These are phyloP conservation scores for Corymbia maculata DNA, from an alignment of 345 rosid genomes.

Conservation along the genomic window DNA sequence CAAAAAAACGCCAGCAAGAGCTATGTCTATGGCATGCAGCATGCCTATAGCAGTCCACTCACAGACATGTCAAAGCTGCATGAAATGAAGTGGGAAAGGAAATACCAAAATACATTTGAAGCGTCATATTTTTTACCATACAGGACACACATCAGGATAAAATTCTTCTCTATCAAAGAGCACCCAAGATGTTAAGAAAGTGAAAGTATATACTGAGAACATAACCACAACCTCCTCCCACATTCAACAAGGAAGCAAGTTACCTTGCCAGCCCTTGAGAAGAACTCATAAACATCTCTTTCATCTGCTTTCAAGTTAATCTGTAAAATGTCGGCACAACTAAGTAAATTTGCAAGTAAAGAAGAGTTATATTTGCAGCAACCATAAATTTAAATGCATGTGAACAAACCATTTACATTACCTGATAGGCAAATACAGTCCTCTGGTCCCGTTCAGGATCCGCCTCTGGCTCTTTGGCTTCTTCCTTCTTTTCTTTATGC, in stretches of 20 bases:
- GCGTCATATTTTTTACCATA: neutral
- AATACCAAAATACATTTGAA: neutral
- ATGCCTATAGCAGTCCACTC: neutral
- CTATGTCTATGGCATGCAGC: neutral
- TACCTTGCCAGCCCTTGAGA: conserved; percentile 98
- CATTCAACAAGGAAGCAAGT: neutral
- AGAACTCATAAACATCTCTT: conserved; percentile 89
- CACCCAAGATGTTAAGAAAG: neutral
- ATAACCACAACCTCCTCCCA: neutral
- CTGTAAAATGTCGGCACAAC: conserved; percentile 21
- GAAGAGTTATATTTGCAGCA: neutral
- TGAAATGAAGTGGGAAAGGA: neutral
- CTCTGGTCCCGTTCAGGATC: conserved; percentile 99
- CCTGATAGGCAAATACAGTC: conserved; percentile 99
- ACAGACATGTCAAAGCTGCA: neutral
- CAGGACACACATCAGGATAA: neutral
- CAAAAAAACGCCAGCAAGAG: neutral
- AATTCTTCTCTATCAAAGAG: neutral
- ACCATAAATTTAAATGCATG: neutral
- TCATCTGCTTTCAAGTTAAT: conserved; percentile 89
- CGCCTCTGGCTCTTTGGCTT: conserved; percentile 69
- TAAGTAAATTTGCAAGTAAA: neutral
- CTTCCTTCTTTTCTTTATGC: conserved; percentile 75
- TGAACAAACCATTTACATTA: conserved; percentile 4
- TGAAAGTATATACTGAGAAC: neutral